These are phyloP conservation scores for Tylopilus plumbeoviolaceoides DNA, from an alignment of 768 basidiomycete genomes.

Conservation along the genomic window DNA sequence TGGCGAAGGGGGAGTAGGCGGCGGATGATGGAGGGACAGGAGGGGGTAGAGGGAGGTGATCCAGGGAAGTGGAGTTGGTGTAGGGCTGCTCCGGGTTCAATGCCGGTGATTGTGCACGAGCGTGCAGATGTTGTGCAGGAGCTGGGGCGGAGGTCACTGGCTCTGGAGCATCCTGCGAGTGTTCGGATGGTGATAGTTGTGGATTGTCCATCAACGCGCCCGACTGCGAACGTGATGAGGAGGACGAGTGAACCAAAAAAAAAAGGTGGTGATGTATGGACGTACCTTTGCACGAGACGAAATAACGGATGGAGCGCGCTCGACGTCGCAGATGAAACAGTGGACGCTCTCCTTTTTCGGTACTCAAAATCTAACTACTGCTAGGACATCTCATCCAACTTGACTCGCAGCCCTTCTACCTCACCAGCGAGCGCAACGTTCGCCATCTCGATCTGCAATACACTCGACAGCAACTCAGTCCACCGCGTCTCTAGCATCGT, in stretches of 20 bases:
- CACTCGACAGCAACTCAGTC: conserved; percentile 88
- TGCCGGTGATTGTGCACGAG: conserved; percentile 18
- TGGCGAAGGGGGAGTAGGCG: conserved; percentile 21
- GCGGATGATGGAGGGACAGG: conserved; percentile 5
- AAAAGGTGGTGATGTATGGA: too few species aligned
- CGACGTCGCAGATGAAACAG: conserved; percentile 12
- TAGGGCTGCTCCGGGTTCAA: conserved; percentile 8
- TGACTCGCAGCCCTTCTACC: conserved; percentile 54
- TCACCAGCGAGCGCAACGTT: conserved; percentile 85
- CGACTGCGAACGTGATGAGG: background rate
- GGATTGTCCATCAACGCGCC: conserved; percentile 81
- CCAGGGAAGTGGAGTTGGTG: conserved; percentile 13
- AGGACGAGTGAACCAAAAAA: background rate
- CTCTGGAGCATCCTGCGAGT: conserved; percentile 26
- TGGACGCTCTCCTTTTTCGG: conserved; percentile 28
- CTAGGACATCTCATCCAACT: conserved; percentile 55
- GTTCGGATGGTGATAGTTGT: conserved; percentile 34
- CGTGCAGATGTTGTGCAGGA: background rate
- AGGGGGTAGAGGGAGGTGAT: conserved; percentile 11
- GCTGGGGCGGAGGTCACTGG: conserved; percentile 1
- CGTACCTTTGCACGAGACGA: background rate
- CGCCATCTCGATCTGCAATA: conserved; percentile 94
- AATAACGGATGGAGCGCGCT: background rate
- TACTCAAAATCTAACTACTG: background rate
- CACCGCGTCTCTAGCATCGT: conserved; percentile 81